A percentile compares a stretch with the other conserved stretches of the same genome.
These are phyloP conservation scores for Coriolopsis trogii DNA, from an alignment of 1,284 basidiomycete species.

Conservation along the genomic window DNA sequence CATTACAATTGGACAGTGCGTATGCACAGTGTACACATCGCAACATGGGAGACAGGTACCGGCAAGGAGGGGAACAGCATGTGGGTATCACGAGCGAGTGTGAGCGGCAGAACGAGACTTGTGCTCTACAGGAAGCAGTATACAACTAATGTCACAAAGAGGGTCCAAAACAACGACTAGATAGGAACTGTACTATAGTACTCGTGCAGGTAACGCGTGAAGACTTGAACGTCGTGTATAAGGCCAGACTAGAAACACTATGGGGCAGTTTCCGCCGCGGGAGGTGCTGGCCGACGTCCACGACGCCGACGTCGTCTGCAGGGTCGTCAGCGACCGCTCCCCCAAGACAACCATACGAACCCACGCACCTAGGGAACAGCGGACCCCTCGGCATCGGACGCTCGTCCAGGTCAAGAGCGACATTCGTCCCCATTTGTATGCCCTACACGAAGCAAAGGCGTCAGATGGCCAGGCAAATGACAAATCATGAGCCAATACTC, in stretches of 20 bases:
- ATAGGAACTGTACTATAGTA: background rate
- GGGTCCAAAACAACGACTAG: background rate
- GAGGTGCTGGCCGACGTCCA: conserved; percentile 12
- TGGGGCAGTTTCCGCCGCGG: background rate
- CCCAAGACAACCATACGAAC: background rate
- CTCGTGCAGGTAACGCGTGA: background rate
- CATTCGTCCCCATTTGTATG: conserved; percentile 92
- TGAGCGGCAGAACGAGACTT: background rate
- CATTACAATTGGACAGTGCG: background rate
- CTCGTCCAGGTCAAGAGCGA: conserved; percentile 89
- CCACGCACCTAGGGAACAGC: conserved; percentile 70
- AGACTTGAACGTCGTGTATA: no score
- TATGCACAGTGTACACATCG: no score
- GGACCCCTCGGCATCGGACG: conserved; percentile 88
- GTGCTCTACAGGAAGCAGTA: background rate
- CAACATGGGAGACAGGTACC: background rate
- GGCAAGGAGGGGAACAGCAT: conserved; percentile 4
- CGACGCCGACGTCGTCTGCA: conserved; percentile 21
- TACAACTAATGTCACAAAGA: background rate
- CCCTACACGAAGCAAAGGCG: conserved; percentile 48
- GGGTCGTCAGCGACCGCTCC: conserved; percentile 1
- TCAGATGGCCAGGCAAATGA: background rate
- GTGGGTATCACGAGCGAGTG: conserved; percentile 5
- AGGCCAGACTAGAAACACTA: no score
- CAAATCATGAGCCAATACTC: conserved; percentile 16